A percentile compares a stretch with the other conserved stretches of the same genome.
Conservation (phyloP, 2,329 filamentous ascomycete genomes). For the Lecanicillium sp. region DNA sequence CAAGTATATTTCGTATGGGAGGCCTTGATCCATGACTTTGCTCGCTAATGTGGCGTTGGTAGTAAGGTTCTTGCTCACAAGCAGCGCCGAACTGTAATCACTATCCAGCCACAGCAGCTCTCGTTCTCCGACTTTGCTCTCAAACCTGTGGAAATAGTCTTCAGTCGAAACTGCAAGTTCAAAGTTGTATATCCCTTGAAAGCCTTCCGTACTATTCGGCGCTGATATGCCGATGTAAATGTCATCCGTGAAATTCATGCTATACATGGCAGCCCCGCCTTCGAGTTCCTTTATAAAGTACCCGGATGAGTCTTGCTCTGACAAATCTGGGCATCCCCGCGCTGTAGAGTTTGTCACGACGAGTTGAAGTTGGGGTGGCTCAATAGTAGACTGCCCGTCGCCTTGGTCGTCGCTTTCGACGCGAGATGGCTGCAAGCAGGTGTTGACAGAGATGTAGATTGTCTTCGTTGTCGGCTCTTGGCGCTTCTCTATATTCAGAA, state of each 20-base stretch:
- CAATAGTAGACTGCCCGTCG: background rate
- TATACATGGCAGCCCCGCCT: conserved; percentile 62
- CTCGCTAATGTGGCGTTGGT: conserved; percentile 44
- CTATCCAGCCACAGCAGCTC: conserved; percentile 77
- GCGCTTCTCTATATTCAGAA: conserved; percentile 8
- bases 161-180: conserved; percentile 79
- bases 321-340: conserved; percentile 18
- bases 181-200: conserved; percentile 65
- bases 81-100: conserved; percentile 67
- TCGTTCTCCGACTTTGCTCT: conserved; percentile 24
- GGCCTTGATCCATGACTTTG: conserved; percentile 38
- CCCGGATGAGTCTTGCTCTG: conserved; percentile 12
- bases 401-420: conserved; percentile 9
- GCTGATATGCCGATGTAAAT: conserved; percentile 73
- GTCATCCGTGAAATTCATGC: conserved; percentile 51
- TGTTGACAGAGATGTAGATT: conserved; percentile 79
- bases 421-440: conserved; percentile 66
- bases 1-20: conserved; percentile 72
- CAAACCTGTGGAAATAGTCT: conserved; percentile 61
- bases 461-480: conserved; percentile 26
- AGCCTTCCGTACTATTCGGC: conserved; percentile 51
- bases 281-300: conserved; percentile 39
- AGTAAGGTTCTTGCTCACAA: conserved; percentile 71
- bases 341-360: conserved; percentile 57
- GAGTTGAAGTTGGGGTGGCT: conserved; percentile 65